Percentiles rank a stretch among this genome's conserved stretches.
Evolutionary conservation across 2,329 filamentous ascomycete species (phyloP).

Genomic region (Pseudogymnoascus sp.): DNA sequence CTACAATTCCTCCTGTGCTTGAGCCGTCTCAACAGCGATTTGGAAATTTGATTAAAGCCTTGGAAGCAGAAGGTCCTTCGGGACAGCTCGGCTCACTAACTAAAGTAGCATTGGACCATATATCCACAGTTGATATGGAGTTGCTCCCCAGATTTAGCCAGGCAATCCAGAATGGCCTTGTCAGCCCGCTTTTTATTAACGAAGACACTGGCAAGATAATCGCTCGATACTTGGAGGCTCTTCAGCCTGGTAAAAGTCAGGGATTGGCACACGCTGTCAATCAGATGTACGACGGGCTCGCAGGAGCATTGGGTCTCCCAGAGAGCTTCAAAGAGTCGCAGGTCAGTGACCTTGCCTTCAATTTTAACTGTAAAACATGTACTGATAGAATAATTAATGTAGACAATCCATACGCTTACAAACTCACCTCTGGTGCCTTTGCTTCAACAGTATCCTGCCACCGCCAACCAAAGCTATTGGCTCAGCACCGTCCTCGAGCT

Average conservation of each 20-base stretch:
- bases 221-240: conserved; percentile 21
- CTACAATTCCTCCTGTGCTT: background rate
- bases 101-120: conserved; percentile 25
- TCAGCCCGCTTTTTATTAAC: background rate
- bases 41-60: conserved; percentile 17
- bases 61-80: conserved; percentile 10
- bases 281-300: conserved; percentile 21
- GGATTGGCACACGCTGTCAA: conserved; percentile 20
- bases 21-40: conserved; percentile 27
- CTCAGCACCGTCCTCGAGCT: conserved; percentile 46
- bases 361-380: conserved; percentile 24
- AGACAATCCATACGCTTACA: conserved; percentile 53
- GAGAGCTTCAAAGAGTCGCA: conserved; percentile 34
- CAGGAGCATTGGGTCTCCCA: conserved; percentile 18
- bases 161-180: conserved; percentile 11
- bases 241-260: conserved; percentile 19
- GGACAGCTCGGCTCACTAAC: conserved; percentile 14
- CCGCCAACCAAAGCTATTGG: conserved; percentile 35
- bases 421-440: conserved; percentile 47
- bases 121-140: conserved; percentile 26
- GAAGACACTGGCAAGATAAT: conserved; percentile 6
- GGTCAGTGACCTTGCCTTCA: conserved; percentile 33
- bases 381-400: conserved; percentile 29
- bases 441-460: conserved; percentile 33
- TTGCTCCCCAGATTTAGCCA: conserved; percentile 24